A percentile compares a stretch with the other conserved stretches of the same genome.
Conservation (phyloP, 805 yeast species). For the Metschnikowia peoriensis region DNA sequence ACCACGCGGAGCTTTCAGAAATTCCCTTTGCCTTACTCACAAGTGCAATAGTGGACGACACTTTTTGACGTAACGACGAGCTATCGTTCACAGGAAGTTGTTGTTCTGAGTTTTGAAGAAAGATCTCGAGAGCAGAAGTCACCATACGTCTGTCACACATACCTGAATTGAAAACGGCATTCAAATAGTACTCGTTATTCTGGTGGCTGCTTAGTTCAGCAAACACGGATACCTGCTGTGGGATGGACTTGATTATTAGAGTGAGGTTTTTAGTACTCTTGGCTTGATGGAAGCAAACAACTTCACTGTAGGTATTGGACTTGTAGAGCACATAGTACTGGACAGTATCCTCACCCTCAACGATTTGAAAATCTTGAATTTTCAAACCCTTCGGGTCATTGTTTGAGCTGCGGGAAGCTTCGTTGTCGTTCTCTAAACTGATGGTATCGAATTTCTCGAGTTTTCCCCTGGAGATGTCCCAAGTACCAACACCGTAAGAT, state of each 20-base stretch:
- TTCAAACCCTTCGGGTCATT: conserved; percentile 6
- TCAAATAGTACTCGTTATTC: conserved; percentile 5
- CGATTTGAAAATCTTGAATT: conserved; percentile 16
- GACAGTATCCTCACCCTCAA: background rate
- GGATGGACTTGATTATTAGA: conserved; percentile 30
- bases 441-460: background rate
- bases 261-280: conserved; percentile 2
- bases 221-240: conserved; percentile 24
- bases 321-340: conserved; percentile 54
- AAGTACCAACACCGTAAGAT: conserved; percentile 22
- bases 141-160: conserved; percentile 49
- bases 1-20: conserved; percentile 54
- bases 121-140: conserved; percentile 51
- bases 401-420: background rate
- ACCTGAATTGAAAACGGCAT: conserved; percentile 46
- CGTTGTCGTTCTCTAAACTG: conserved; percentile 1
- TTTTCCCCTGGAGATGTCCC: conserved; percentile 19
- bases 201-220: conserved; percentile 8
- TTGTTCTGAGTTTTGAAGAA: conserved; percentile 39
- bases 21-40: conserved; percentile 22
- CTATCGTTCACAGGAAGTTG: conserved; percentile 8
- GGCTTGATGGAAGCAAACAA: conserved; percentile 8
- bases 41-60: conserved; percentile 12
- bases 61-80: conserved; percentile 24
- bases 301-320: conserved; percentile 45